Base-by-base conservation (phyloP, 331 rosid genomes). In the Pyracantha coccinea region DNA sequence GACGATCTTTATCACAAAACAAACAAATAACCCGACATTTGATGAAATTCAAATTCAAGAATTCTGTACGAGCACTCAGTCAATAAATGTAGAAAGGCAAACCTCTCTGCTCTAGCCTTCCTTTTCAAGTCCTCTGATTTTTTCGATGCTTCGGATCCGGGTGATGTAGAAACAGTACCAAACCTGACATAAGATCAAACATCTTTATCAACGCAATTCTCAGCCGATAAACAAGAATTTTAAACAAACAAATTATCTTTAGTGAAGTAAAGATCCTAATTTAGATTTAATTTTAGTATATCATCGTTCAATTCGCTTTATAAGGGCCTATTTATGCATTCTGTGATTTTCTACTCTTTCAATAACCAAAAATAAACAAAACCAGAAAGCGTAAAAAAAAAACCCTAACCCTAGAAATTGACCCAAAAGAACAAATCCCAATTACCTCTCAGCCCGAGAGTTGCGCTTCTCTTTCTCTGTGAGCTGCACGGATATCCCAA, bases 61-160 rank as follows among this genome's bases (percentile, higher is more conserved):
- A 38, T 24, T 41, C 1, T 24, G n/a, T 19, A 19, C 1, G 10
- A 38, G 14, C 45, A 38, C 0, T 38, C 45, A 13, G 10, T 38
- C 28, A 47, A 63, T 8, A 71, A 24, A 62, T 31, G 29, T 41
- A 60, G 57, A 38, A 38, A 33, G 54, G 14, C 38, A 69, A 61
- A 93, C 98, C 98, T 91, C 84, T 91, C 97, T 10, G 95, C 98
- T 82, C 98, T 88, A 68, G 96, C 95, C 69, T 92, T 94, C 55
- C 99, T 83, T 83, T 91, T 94, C 77, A 82, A 81, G 67, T 88
- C 95, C 82, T 94, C 96, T 1, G 91, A 75, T 38, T 79, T 79
- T 66, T 85, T 93, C 1, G 88, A 79, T 32, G 79, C 68, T 17
- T 87, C 96, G 6, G 92, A 80, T 69, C 85, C 93, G 32, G 72